A percentile compares a stretch with the other conserved stretches of the same genome.
Conservation (phyloP, 2,329 filamentous ascomycete species). For the Monosporascus sp. region DNA sequence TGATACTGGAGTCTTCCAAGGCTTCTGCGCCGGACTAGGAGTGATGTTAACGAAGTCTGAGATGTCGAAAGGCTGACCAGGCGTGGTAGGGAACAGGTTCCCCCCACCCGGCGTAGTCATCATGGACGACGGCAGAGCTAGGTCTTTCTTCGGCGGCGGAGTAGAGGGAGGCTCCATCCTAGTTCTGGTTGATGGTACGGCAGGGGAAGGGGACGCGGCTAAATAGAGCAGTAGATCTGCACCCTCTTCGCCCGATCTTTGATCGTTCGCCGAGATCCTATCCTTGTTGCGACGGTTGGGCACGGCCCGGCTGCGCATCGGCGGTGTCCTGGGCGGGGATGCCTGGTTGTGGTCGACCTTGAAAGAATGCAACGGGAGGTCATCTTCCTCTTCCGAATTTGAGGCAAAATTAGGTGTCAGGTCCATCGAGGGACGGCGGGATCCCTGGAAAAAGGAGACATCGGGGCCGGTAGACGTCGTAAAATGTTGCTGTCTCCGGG, state of each 20-base stretch:
- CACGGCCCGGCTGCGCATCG: conserved; percentile 52
- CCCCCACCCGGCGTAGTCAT: conserved; percentile 79
- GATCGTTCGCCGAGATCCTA: conserved; percentile 38
- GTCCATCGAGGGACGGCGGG: conserved; percentile 62
- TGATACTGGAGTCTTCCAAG: conserved; percentile 75
- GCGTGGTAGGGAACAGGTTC: conserved; percentile 69
- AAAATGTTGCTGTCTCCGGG: conserved; percentile 68
- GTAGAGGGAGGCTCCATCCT: conserved; percentile 68
- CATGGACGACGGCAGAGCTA: conserved; percentile 73
- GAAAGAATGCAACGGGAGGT: conserved; percentile 73
- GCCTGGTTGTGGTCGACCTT: conserved; percentile 58
- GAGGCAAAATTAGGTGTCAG: conserved; percentile 56
- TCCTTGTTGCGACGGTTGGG: conserved; percentile 43
- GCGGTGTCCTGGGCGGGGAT: conserved; percentile 84
- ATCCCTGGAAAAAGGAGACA: conserved; percentile 73
- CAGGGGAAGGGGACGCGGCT: conserved; percentile 85
- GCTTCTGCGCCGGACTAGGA: conserved; percentile 85
- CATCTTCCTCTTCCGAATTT: conserved; percentile 75
- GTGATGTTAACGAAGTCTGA: conserved; percentile 97
- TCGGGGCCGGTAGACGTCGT: conserved; percentile 65
- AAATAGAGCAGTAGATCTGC: conserved; percentile 78
- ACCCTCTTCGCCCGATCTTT: conserved; percentile 70
- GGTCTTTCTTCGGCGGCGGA: conserved; percentile 67
- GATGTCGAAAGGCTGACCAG: conserved; percentile 83
- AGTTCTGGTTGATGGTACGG: conserved; percentile 49